Conservation (phyloP, 2,329 filamentous ascomycete genomes). For the Exophiala phaeomuriformis region DNA sequence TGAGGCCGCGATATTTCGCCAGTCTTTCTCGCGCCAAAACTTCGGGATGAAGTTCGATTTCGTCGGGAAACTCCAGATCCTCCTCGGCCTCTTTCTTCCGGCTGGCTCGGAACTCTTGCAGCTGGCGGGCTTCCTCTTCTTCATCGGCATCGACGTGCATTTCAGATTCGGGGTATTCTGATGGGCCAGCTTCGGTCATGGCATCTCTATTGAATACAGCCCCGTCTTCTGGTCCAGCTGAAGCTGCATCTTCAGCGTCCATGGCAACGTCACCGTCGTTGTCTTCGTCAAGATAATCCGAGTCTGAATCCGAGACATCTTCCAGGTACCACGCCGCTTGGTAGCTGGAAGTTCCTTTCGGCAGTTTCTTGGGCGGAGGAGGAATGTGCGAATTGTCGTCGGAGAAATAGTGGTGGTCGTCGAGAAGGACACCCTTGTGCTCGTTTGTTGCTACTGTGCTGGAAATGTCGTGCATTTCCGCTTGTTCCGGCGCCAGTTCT, state of each 20-base stretch:
- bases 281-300: constrained; percentile 68
- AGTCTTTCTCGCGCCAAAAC: constrained; percentile 80
- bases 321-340: constrained; percentile 90
- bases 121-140: constrained; percentile 74
- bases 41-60: constrained; percentile 87
- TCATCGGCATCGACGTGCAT: constrained; percentile 74
- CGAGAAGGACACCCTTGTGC: constrained; percentile 82
- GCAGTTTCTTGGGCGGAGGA: constrained; percentile 63
- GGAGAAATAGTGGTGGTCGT: constrained; percentile 97
- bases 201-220: constrained; percentile 51
- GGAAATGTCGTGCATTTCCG: constrained; percentile 65
- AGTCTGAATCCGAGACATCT: constrained; percentile 74
- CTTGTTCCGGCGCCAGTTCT: constrained; percentile 79
- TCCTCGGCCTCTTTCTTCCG: constrained; percentile 77
- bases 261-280: constrained; percentile 49
- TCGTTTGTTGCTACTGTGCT: constrained; percentile 46
- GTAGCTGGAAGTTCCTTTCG: constrained; percentile 86
- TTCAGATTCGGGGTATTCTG: constrained; percentile 89
- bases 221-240: constrained; percentile 68
- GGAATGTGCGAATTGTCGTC: constrained; percentile 65
- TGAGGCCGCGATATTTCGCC: constrained; percentile 79
- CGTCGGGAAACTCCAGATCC: constrained; percentile 92
- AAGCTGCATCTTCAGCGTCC: constrained; percentile 40
- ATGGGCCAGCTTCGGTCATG: constrained; percentile 69
- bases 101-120: constrained; percentile 71